Conservation (phyloP, 1,139 yeast genomes). For the Suhomyces anneliseae region DNA sequence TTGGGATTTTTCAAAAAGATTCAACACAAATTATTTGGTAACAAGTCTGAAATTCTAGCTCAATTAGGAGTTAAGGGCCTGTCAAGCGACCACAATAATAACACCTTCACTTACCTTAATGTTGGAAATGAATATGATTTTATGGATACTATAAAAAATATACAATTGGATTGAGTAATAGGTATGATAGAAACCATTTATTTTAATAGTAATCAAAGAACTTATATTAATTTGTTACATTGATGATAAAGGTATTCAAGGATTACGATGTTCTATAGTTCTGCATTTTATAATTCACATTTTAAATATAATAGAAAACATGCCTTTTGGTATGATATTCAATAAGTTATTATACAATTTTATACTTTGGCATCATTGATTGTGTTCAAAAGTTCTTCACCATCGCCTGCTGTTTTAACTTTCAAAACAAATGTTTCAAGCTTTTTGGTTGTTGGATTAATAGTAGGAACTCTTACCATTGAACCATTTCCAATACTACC, state of each 20-base stretch:
- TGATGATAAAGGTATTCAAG: neutral
- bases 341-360: conserved; percentile 1
- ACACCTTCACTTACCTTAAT: conserved; percentile 33
- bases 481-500: conserved; percentile 58
- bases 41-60: conserved; percentile 43
- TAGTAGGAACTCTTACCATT: conserved; percentile 59
- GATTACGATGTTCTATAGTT: neutral
- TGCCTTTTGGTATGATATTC: neutral
- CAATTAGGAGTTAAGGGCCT: conserved; percentile 30
- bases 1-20: conserved; percentile 49
- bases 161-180: conserved; percentile 7
- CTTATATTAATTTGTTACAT: neutral
- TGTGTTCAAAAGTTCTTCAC: conserved; percentile 55
- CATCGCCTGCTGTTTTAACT: conserved; percentile 72
- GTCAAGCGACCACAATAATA: conserved; percentile 9
- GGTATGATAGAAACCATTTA: neutral
- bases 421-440: conserved; percentile 63
- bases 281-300: neutral
- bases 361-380: conserved; percentile 40
- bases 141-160: conserved; percentile 36
- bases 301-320: neutral
- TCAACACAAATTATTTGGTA: conserved; percentile 55
- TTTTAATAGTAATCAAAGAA: no score
- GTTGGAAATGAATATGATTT: conserved; percentile 54
- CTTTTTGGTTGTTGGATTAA: conserved; percentile 38